Conservation (phyloP, 768 basidiomycete genomes). For the Nevesoporus exiguus region DNA sequence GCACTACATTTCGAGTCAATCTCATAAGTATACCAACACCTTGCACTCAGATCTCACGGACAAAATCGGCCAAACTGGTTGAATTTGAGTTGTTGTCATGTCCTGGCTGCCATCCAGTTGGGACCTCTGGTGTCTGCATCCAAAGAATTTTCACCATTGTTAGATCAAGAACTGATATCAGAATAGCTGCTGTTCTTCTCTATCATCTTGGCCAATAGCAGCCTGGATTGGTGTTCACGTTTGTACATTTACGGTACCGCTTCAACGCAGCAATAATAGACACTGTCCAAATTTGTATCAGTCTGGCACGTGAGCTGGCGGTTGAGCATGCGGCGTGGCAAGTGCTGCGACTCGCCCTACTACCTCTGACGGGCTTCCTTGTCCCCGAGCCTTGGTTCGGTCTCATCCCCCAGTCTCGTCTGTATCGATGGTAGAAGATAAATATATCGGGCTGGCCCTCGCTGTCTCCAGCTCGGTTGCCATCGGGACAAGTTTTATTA, state of each 20-base stretch:
- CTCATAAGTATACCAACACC: background rate
- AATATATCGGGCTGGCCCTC: constrained; percentile 89
- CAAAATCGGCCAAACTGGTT: no score
- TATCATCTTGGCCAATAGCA: background rate
- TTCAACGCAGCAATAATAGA: background rate
- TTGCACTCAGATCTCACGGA: no score
- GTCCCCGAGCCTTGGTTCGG: constrained; percentile 4
- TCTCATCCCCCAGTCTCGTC: background rate
- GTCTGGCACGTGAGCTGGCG: constrained; percentile 19
- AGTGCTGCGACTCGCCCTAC: constrained; percentile 1
- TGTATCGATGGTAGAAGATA: constrained; percentile 75
- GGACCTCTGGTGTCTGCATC: no score
- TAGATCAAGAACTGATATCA: background rate
- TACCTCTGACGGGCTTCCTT: constrained; percentile 1
- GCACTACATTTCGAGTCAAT: background rate
- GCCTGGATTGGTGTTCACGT: background rate
- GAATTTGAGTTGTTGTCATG: no score
- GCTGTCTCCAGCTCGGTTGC: constrained; percentile 81
- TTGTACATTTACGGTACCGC: background rate
- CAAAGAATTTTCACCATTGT: no score
- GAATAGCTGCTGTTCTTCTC: background rate
- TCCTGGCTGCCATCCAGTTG: no score
- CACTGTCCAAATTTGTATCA: constrained; percentile 13
- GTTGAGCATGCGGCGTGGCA: constrained; percentile 1
- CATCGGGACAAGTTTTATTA: constrained; percentile 96